Evolutionary conservation across 306 rosid genomes (phyloP), one percentile per base, ranked within the genome.

Genomic region (Leucaena leucocephala): DNA sequence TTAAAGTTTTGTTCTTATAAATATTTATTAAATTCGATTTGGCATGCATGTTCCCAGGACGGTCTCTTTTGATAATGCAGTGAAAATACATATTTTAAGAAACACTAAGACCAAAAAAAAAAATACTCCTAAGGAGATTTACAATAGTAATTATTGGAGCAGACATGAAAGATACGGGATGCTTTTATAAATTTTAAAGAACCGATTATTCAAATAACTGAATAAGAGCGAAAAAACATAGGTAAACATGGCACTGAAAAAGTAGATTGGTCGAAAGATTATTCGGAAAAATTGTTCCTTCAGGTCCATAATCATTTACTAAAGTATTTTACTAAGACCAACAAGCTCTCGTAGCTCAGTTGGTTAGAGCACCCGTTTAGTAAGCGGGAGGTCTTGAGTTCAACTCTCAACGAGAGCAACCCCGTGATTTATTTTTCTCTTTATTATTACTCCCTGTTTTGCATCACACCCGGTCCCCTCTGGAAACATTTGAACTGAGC

Each of bases 341-440:
- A n/a, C n/a, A n/a, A 2, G 91, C 85, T 85, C 89, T 89, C 82
- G 80, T 87, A 85, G 92, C 91, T 90, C 92, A 88, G 90, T 87
- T 84, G 91, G 91, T 85, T 88, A 88, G 90, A 90, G 86, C 88
- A 88, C 90, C 89, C n/a, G n/a, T n/a, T n/a, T n/a, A n/a, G n/a
- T n/a, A n/a, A n/a, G n/a, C n/a, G n/a, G n/a, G n/a, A n/a, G 94
- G 94, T 86, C 89, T 86, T 90, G 92, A 90, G 92, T n/a, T n/a
- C n/a, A n/a, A 90, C 87, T 90, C 91, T 86, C 90, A 90, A 83
- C 84, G 82, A 88, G 84, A 86, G 90, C 90, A 89, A n/a, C n/a
- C n/a, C n/a, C n/a, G n/a, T n/a, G n/a, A n/a, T n/a, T n/a, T n/a
- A n/a, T n/a, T n/a, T n/a, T n/a, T n/a, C n/a, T n/a, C n/a, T n/a